Evolutionary conservation across 768 basidiomycete genomes (phyloP).

Genomic region (Boletus pseudopeckii): DNA sequence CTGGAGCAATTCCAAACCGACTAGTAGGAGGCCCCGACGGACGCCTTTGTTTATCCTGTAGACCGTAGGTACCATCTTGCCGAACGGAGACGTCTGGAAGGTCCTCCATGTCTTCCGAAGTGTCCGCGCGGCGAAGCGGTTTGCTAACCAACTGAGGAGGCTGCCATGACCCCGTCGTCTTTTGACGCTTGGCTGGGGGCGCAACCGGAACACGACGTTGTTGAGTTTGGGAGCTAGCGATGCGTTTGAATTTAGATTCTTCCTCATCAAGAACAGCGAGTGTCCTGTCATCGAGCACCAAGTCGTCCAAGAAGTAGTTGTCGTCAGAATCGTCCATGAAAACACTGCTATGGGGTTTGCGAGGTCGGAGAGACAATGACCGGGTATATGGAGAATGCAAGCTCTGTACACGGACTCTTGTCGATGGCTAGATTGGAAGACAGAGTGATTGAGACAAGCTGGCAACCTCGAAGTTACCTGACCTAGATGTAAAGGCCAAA

Average conservation of each 20-base stretch:
- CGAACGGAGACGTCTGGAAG: constrained; percentile 64
- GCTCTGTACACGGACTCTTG: neutral
- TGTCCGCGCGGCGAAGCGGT: constrained; percentile 21
- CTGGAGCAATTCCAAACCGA: constrained; percentile 10
- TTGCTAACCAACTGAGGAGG: constrained; percentile 36
- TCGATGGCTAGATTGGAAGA: neutral
- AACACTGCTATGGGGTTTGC: neutral
- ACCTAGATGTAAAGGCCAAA: neutral
- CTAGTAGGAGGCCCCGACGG: constrained; percentile 10
- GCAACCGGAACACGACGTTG: constrained; percentile 20
- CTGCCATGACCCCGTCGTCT: constrained; percentile 45
- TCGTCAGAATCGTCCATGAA: constrained; percentile 67
- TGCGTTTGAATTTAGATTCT: constrained; percentile 40
- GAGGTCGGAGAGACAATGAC: neutral
- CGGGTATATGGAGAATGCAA: neutral
- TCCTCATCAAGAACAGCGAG: constrained; percentile 59
- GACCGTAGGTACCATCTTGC: constrained; percentile 53
- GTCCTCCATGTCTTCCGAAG: constrained; percentile 44
- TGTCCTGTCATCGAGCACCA: constrained; percentile 59
- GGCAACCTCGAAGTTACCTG: neutral
- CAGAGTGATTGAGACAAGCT: neutral
- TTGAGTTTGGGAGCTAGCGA: constrained; percentile 25
- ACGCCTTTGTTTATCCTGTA: constrained; percentile 29
- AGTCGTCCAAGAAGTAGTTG: constrained; percentile 60
- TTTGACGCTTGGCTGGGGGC: constrained; percentile 55